Base-by-base conservation (phyloP, 139 green algal species). In the Nannochloris sp. region DNA sequence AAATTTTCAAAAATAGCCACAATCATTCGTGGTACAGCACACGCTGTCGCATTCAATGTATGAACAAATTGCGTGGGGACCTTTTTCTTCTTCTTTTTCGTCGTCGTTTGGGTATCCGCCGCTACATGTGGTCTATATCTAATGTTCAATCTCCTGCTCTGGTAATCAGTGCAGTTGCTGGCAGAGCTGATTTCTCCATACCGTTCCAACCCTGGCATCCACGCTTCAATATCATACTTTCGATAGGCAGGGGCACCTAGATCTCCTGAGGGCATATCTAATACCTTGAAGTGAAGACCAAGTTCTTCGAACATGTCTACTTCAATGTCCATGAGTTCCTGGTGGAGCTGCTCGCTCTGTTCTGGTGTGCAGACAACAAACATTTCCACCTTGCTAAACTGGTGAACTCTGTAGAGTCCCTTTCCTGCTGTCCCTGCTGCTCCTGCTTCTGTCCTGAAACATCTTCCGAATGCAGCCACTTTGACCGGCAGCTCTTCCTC, bases 331-430 rank as follows among this genome's bases (percentile, higher is more conserved):
- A 86, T 62, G 24, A 96, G 84, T 74, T 95, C 84, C 55, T 94
- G 48, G 57, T 96, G 89, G 56, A 98, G 61, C 18, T 71, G 83
- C 8, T 97, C 84, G 43, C 72, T 88, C 79, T 98, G 87, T 60
- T 89, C 78, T 2, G 93, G 89, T 0, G 85, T 94, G 74, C 68
- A 75, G 43, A 99, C 19, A 60, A 96, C 87, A 85, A 98, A 98
- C 87, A 98, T 93, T 78, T 98, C 93, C 54, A 97, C 90, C 81
- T 99, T 99, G 78, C 74, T 91, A 79, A 99, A 99, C 75, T 99
- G 93, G 72, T 99, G 93, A 62, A 99, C 86, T 11, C 93, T 78
- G 78, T 98, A 99, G 36, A 99, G 76, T 1, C 93, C 93, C 71
- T 84, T 87, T 55, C 79, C 81, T 15, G 88, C 85, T 48, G 80